Percentiles rank a stretch among this genome's conserved stretches.
phyloP scores from a whole-genome alignment of 2,329 filamentous ascomycete genomes.

The Colletotrichum incanum region DNA sequence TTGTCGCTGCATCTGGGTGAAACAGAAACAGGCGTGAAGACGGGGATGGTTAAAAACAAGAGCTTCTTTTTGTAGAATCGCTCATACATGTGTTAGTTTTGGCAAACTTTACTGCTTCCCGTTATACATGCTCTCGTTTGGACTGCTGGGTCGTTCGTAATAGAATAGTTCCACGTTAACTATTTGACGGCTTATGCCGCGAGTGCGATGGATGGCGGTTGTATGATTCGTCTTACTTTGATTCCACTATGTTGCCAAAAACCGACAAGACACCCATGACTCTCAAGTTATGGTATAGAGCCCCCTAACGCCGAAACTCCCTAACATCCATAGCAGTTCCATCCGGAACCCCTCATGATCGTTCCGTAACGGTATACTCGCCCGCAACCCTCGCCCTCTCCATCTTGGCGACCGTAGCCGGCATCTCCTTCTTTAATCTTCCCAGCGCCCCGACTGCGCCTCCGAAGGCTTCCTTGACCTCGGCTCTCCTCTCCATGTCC shows the following conservation, averaged over 20 bases:
- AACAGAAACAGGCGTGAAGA: constrained; percentile 11
- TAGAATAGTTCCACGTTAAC: background rate
- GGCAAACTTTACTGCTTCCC: constrained; percentile 16
- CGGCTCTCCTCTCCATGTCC: constrained; percentile 61
- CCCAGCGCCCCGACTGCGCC: constrained; percentile 66
- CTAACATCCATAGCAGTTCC: background rate
- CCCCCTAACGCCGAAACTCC: constrained; percentile 26
- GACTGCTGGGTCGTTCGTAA: background rate
- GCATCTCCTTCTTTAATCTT: constrained; percentile 72
- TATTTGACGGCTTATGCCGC: background rate
- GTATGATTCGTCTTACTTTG: background rate
- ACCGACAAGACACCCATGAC: background rate
- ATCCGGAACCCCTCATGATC: constrained; percentile 29
- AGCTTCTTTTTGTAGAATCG: constrained; percentile 38
- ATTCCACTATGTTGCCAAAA: background rate
- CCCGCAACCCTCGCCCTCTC: constrained; percentile 74
- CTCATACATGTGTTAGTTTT: constrained; percentile 27
- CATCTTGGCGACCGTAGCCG: constrained; percentile 75
- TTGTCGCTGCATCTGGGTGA: constrained; percentile 32
- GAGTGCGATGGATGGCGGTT: background rate
- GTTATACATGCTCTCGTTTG: constrained; percentile 39
- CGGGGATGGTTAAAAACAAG: constrained; percentile 36
- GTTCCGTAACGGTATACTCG: constrained; percentile 68
- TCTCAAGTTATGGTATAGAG: constrained; percentile 24
- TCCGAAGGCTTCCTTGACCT: constrained; percentile 63